Conservation (phyloP, 1,284 basidiomycete genomes). For the Fomitopsis schrenkii region DNA sequence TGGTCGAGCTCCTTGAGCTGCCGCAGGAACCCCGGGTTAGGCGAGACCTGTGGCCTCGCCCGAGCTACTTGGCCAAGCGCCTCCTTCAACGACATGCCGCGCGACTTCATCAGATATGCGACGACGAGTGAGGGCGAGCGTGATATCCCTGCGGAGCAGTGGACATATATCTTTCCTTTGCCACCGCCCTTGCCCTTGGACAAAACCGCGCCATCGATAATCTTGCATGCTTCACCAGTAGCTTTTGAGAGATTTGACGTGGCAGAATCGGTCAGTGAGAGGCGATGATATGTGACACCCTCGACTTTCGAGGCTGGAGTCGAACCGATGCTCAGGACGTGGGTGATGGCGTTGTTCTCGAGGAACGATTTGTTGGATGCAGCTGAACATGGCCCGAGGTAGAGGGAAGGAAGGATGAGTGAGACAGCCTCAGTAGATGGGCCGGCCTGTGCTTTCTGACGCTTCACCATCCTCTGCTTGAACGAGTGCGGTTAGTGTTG, state of each 20-base stretch:
- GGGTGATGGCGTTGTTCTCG: conserved; percentile 24
- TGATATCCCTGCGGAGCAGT: conserved; percentile 47
- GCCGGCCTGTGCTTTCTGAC: background rate
- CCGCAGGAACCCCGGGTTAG: conserved; percentile 35
- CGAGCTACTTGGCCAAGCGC: conserved; percentile 30
- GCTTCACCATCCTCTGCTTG: background rate
- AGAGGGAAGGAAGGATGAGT: conserved; percentile 16
- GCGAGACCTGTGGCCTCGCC: conserved; percentile 29
- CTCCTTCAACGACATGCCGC: conserved; percentile 28
- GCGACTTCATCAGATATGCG: conserved; percentile 44
- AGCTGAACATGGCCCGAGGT: conserved; percentile 21
- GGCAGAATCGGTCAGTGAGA: conserved; percentile 29
- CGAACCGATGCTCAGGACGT: conserved; percentile 34
- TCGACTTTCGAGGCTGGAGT: conserved; percentile 23
- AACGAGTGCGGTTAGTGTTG: background rate
- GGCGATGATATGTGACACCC: conserved; percentile 29
- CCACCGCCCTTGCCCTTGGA: conserved; percentile 12
- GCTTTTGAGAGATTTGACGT: conserved; percentile 23
- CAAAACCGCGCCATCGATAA: conserved; percentile 25
- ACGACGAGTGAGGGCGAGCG: conserved; percentile 46
- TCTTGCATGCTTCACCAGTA: conserved; percentile 21
- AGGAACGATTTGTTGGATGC: conserved; percentile 18
- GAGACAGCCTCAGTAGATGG: conserved; percentile 2
- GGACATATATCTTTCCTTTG: conserved; percentile 46
- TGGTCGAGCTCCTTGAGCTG: conserved; percentile 36